These are phyloP conservation scores for Linum lewisii DNA, from an alignment of 345 rosid species.

Conservation along the genomic window DNA sequence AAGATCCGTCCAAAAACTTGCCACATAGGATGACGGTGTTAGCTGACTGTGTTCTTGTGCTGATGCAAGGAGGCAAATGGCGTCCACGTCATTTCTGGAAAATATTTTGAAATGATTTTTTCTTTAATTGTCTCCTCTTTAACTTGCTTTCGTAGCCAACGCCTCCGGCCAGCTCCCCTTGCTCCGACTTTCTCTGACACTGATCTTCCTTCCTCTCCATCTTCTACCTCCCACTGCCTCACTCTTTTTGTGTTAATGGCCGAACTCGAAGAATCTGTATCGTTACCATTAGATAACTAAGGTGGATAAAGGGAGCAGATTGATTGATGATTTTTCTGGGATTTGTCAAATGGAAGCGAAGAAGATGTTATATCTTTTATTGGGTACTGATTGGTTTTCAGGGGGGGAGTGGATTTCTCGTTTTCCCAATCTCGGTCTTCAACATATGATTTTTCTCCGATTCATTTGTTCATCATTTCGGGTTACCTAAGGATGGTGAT, in stretches of 20 bases:
- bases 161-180: too few relatives aligned
- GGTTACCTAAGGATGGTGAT: background rate
- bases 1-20: too few relatives aligned
- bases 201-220: too few relatives aligned
- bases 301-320: background rate
- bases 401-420: constrained; percentile 5
- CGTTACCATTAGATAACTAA: background rate
- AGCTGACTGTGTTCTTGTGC: too few relatives aligned
- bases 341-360: background rate
- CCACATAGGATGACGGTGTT: too few relatives aligned
- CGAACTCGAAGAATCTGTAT: constrained; percentile 11
- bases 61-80: too few relatives aligned
- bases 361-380: constrained; percentile 18
- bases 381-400: background rate
- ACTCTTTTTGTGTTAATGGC: constrained; percentile 20
- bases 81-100: too few relatives aligned
- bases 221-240: too few relatives aligned
- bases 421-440: background rate
- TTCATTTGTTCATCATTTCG: constrained; percentile 10
- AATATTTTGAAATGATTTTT: too few relatives aligned
- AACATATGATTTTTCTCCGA: background rate
- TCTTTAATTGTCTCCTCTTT: too few relatives aligned
- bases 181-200: too few relatives aligned
- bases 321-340: constrained; percentile 8
- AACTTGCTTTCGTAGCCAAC: too few relatives aligned